Evolutionary conservation across 176 grass and related monocot species (phyloP).

Genomic region (Elymus sibiricus): DNA sequence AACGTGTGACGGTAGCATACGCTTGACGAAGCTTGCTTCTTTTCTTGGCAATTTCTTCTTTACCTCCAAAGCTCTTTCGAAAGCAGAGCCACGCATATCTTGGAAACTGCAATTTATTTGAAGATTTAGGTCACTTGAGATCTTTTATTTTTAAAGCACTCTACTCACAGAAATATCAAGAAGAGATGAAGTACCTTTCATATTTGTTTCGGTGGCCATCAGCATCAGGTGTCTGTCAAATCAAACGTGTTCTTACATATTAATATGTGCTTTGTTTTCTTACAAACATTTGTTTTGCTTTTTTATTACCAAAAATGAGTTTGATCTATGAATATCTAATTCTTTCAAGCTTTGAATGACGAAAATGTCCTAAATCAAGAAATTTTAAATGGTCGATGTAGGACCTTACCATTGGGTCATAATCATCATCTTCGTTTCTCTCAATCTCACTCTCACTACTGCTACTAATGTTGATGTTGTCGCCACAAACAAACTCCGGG

Average conservation of each 20-base stretch:
- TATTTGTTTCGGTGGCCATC: not conserved
- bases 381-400: not conserved
- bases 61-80: conserved; percentile 12
- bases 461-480: not conserved
- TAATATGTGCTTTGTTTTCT: not conserved
- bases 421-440: not conserved
- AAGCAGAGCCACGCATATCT: not conserved
- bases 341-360: not conserved
- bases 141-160: not conserved
- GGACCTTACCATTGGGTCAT: not conserved
- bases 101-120: not conserved
- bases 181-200: not conserved
- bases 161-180: not conserved
- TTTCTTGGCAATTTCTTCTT: not conserved
- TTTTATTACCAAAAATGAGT: not conserved
- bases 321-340: not conserved
- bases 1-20: conserved; percentile 41
- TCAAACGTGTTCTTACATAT: not conserved
- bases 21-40: conserved; percentile 18
- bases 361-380: not conserved
- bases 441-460: not conserved
- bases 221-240: not conserved
- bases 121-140: not conserved
- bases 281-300: not conserved
- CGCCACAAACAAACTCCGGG: not conserved